Evolutionary conservation across 2,329 filamentous ascomycete species (phyloP), one percentile per base, ranked within the genome.

Genomic region (Periconia sp.): DNA sequence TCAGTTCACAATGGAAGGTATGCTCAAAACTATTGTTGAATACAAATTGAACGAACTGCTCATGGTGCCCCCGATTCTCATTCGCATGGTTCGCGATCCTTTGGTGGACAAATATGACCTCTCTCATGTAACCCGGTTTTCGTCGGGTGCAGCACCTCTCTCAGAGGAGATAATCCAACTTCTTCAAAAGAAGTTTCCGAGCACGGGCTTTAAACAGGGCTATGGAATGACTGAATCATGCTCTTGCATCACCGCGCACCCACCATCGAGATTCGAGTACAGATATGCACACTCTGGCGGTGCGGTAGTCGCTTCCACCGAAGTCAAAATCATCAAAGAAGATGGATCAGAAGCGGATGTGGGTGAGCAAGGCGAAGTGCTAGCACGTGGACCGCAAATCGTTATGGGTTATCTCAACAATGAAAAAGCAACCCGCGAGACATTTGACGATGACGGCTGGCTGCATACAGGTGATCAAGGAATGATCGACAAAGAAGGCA

Each of bases 151-250:
- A 0, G 85, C 85, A 0, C 85, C 85, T 0, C 61, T 86, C 2
- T 78, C 79, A 19, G 79, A 80, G 55, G 76, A 87, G 63, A 81
- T 88, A 50, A 75, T 87, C 15, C 77, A 81, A 20, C 75, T 81
- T 20, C 73, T 88, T 14, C 70, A 82, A 53, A 74, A 77, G 55
- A 80, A 79, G 45, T 87, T 86, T 61, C 85, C 85, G 0, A 72
- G 78, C 1, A 84, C 81, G 0, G 83, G 83, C 0, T 85, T 88
- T 69, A 84, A 84, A 60, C 85, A 87, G 63, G 85, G 84, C 1
- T 88, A 87, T 61, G 86, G 86, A 27, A 88, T 89, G 85, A 89
- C 86, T 0, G 86, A 88, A 66, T 82, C 78, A 0, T 88, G 84
- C 65, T 79, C 76, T 2, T 87, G 83, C 58, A 85, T 89, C 56